These are phyloP conservation scores for Gossypium rotundifolium DNA, from an alignment of 345 rosid species.

Conservation along the genomic window DNA sequence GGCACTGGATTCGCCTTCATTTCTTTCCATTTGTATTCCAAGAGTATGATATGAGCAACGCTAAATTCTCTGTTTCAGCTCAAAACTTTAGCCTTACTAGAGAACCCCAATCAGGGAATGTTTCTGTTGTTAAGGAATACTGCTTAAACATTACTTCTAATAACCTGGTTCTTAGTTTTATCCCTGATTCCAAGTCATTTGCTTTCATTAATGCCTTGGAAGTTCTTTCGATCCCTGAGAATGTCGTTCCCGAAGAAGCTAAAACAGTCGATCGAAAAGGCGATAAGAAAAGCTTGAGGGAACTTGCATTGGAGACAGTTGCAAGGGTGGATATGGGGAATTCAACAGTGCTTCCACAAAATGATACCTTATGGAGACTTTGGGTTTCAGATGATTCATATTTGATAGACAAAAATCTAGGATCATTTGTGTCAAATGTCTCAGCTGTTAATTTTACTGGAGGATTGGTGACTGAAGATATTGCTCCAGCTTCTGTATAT, in stretches of 20 bases:
- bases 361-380: conserved; percentile 63
- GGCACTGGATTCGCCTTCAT: conserved; percentile 68
- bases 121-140: conserved; percentile 47
- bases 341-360: conserved; percentile 32
- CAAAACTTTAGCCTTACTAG: conserved; percentile 58
- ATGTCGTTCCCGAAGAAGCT: conserved; percentile 46
- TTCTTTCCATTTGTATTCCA: conserved; percentile 43
- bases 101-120: conserved; percentile 30
- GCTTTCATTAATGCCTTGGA: conserved; percentile 79
- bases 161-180: conserved; percentile 40
- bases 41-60: conserved; percentile 38
- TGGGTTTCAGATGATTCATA: conserved; percentile 64
- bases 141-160: conserved; percentile 40
- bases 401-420: conserved; percentile 30
- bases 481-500: conserved; percentile 64
- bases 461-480: conserved; percentile 26
- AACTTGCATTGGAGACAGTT: conserved; percentile 60
- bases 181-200: conserved; percentile 39
- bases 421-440: conserved; percentile 25
- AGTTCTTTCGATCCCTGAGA: conserved; percentile 55
- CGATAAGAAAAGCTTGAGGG: conserved; percentile 21
- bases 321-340: conserved; percentile 90
- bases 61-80: conserved; percentile 64
- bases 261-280: conserved; percentile 20
- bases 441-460: conserved; percentile 42